phyloP scores from a whole-genome alignment of 1,139 yeast genomes.

The Scheffersomyces illinoinensis region DNA sequence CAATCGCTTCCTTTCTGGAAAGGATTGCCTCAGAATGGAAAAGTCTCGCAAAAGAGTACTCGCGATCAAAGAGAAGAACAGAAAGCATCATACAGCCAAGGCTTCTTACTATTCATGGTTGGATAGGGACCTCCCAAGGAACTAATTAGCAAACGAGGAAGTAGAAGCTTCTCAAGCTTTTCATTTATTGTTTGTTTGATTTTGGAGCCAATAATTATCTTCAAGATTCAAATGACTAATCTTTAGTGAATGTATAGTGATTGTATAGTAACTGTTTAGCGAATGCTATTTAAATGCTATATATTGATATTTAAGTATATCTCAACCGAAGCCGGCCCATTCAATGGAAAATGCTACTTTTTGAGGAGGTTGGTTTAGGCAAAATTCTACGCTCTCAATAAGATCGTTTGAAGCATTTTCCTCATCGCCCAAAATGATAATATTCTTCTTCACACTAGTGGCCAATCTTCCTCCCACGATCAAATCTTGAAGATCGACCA shows the following conservation, averaged over 20 bases:
- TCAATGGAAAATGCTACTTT: constrained; percentile 60
- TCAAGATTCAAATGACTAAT: no score
- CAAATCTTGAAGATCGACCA: constrained; percentile 52
- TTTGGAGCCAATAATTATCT: no score
- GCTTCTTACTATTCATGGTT: no score
- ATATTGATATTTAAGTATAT: no score
- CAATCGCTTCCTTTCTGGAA: not conserved
- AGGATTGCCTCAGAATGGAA: not conserved
- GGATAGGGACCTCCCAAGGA: no score
- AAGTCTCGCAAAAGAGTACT: no score
- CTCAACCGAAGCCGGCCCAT: constrained; percentile 79
- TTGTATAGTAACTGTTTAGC: not conserved
- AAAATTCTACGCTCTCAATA: constrained; percentile 4
- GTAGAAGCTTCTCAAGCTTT: not conserved
- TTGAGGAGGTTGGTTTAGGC: constrained; percentile 11
- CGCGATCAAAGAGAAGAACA: no score
- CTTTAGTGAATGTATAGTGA: not conserved
- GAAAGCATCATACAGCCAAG: no score
- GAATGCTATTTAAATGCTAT: not conserved
- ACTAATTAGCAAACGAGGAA: not conserved
- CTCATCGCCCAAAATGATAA: constrained; percentile 60
- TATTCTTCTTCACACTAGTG: constrained; percentile 86
- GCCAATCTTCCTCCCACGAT: constrained; percentile 88
- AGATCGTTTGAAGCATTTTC: constrained; percentile 9
- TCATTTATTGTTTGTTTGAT: not conserved